Evolutionary conservation across 1,284 basidiomycete genomes (phyloP).

Genomic region (Lentinula novae-zelandiae): DNA sequence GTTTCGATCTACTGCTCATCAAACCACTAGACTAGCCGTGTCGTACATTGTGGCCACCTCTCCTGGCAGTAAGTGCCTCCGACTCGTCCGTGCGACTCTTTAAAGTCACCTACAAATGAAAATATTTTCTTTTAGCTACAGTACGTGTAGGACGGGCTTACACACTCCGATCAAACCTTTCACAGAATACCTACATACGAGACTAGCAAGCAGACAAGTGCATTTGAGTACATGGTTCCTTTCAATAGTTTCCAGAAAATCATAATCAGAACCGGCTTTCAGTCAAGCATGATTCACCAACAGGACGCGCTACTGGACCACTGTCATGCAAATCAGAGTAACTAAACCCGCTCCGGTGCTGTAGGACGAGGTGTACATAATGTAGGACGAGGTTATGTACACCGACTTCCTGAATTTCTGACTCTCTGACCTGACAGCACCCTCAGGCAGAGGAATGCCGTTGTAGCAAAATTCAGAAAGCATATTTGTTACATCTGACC

Average conservation of each 20-base stretch:
- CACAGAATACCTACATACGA: not conserved
- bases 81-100: conserved; percentile 2
- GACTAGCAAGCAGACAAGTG: not conserved
- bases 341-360: not conserved
- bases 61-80: conserved; percentile 3
- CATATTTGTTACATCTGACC: too few relatives aligned
- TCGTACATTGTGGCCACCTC: not conserved
- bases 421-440: not conserved
- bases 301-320: not conserved
- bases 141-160: not conserved
- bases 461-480: too few relatives aligned
- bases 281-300: not conserved
- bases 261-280: not conserved
- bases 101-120: not conserved
- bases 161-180: not conserved
- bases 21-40: not conserved
- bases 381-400: not conserved
- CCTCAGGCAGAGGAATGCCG: too few relatives aligned
- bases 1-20: not conserved
- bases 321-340: not conserved
- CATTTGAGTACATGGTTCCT: not conserved
- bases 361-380: not conserved
- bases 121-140: not conserved
- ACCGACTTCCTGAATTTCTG: not conserved
- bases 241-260: not conserved